Conservation (phyloP, 2,329 filamentous ascomycete species). For the Coniochaeta prunicola region DNA sequence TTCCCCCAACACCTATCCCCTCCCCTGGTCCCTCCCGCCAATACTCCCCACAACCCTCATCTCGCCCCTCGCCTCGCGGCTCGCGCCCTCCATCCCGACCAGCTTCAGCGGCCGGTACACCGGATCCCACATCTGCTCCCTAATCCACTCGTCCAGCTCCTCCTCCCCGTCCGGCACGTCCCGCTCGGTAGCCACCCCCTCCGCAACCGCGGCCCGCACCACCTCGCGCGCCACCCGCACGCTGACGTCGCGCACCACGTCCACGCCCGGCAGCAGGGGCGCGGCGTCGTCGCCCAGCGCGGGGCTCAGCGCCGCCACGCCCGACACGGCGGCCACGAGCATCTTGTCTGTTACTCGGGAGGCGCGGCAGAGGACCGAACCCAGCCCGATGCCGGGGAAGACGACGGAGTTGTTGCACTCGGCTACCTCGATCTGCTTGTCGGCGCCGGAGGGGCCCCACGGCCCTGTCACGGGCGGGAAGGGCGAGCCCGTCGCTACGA, state of each 20-base stretch:
- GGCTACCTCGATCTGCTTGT: slow-evolving; percentile 45
- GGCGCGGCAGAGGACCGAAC: slow-evolving; percentile 63
- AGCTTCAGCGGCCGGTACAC: slow-evolving; percentile 57
- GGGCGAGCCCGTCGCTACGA: slow-evolving; percentile 78
- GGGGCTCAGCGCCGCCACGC: slow-evolving; percentile 64
- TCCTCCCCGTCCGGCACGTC: slow-evolving; percentile 52
- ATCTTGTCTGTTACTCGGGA: slow-evolving; percentile 65
- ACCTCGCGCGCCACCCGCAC: slow-evolving; percentile 71
- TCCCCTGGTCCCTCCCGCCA: slow-evolving; percentile 5
- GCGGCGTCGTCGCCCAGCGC: slow-evolving; percentile 55
- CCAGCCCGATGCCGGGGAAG: slow-evolving; percentile 81
- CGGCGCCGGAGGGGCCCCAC: slow-evolving; percentile 39
- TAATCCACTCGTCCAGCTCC: slow-evolving; percentile 63
- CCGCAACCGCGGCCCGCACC: slow-evolving; percentile 62
- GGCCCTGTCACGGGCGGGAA: slow-evolving; percentile 65
- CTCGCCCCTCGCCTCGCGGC: slow-evolving; percentile 52
- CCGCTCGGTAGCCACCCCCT: slow-evolving; percentile 58
- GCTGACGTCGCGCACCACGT: slow-evolving; percentile 66
- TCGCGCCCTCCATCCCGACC: slow-evolving; percentile 44
- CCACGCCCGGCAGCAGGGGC: slow-evolving; percentile 70
- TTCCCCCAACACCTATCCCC: not conserved
- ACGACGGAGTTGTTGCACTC: slow-evolving; percentile 87
- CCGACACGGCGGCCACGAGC: slow-evolving; percentile 72
- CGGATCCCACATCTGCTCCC: slow-evolving; percentile 74
- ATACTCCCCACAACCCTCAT: slow-evolving; percentile 39